A percentile compares a stretch with the other conserved stretches of the same genome.
Conservation (phyloP, 2,329 filamentous ascomycete genomes). For the Geosmithia morbida region DNA sequence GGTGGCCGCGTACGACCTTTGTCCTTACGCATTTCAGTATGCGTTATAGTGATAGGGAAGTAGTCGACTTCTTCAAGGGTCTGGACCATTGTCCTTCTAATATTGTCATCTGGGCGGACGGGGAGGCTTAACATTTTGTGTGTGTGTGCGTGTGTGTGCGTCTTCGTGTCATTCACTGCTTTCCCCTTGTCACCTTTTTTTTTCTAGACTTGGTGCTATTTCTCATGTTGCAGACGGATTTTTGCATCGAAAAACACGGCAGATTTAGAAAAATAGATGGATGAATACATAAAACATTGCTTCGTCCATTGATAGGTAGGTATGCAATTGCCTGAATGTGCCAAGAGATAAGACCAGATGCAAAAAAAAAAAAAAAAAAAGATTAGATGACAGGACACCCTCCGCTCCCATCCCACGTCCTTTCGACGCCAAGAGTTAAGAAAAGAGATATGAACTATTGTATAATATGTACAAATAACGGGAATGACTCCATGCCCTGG, state of each 20-base stretch:
- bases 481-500: no score
- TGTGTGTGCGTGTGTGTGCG: no score
- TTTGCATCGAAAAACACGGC: no score
- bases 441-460: background rate
- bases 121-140: constrained; percentile 9
- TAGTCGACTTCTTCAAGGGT: constrained; percentile 24
- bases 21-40: constrained; percentile 32
- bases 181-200: no score
- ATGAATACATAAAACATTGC: background rate
- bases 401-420: background rate
- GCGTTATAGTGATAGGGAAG: constrained; percentile 24
- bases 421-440: no score
- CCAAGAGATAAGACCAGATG: background rate
- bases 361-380: background rate
- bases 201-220: no score
- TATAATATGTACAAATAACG: background rate
- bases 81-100: constrained; percentile 23
- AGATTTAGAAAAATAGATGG: no score
- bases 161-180: no score
- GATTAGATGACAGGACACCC: background rate
- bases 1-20: constrained; percentile 26
- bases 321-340: background rate
- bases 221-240: no score
- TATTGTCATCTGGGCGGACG: constrained; percentile 32
- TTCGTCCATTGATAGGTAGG: background rate